Conservation (phyloP, 2,329 filamentous ascomycete species). For the Fusarium fujikuroi region DNA sequence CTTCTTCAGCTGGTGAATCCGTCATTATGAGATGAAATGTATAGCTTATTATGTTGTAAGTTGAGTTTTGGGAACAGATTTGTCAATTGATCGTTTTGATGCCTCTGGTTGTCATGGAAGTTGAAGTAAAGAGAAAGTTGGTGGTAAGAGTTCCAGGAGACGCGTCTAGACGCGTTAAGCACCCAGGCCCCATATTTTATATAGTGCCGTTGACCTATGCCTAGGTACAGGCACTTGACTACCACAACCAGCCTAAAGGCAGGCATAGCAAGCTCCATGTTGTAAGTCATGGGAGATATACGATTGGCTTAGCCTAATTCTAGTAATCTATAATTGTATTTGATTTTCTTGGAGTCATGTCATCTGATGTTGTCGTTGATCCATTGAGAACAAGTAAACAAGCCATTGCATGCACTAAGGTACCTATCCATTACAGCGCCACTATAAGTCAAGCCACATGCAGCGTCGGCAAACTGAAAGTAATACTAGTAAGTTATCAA, state of each 20-base stretch:
- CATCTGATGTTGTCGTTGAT: neutral
- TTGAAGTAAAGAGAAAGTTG: neutral
- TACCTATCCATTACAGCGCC: neutral
- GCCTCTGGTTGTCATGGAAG: neutral
- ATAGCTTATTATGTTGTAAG: neutral
- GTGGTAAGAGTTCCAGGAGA: constrained; percentile 8
- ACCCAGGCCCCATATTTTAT: constrained; percentile 14
- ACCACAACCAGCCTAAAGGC: neutral
- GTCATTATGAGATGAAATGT: constrained; percentile 47
- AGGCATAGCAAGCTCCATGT: neutral
- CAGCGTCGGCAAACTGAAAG: neutral
- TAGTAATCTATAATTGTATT: neutral
- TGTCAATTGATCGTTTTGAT: neutral
- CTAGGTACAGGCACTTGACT: neutral
- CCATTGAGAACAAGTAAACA: neutral
- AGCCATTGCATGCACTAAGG: neutral
- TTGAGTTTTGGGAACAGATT: neutral
- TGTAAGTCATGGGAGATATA: neutral
- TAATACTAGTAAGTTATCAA: neutral
- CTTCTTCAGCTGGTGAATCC: constrained; percentile 53
- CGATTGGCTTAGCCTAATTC: neutral
- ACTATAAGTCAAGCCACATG: neutral
- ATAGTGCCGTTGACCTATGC: neutral
- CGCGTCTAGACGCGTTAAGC: constrained; percentile 40
- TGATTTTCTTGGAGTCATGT: neutral